phyloP scores from a whole-genome alignment of 2,329 filamentous ascomycete genomes.

The Keithomyces neogunnii region DNA sequence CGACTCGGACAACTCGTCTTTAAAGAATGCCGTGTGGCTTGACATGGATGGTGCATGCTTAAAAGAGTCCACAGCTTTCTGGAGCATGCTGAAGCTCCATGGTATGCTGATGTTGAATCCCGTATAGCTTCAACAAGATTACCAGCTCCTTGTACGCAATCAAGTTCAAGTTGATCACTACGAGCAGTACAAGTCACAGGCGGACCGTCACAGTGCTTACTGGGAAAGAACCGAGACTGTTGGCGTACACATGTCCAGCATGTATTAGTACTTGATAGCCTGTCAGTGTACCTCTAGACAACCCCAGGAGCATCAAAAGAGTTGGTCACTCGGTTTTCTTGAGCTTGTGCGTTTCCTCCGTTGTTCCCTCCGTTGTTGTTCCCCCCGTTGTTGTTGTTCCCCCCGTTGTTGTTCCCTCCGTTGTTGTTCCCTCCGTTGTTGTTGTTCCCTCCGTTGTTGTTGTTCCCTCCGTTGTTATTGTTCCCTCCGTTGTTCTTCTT shows the following conservation, averaged over 20 bases:
- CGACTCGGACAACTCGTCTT: no score
- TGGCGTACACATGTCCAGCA: background rate
- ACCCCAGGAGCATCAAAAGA: conserved; percentile 1
- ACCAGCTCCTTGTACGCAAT: no score
- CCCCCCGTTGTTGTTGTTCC: background rate
- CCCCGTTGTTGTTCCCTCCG: background rate
- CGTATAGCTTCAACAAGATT: no score
- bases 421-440: background rate
- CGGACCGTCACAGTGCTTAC: background rate
- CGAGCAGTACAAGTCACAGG: background rate
- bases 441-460: background rate
- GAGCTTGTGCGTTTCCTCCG: background rate
- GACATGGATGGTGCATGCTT: no score
- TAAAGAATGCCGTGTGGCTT: no score
- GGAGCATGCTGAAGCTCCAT: no score
- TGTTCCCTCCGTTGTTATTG: background rate
- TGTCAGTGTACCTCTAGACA: background rate
- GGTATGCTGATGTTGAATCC: no score
- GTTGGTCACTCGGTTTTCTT: background rate
- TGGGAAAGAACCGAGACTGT: background rate
- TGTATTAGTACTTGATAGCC: background rate
- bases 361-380: background rate
- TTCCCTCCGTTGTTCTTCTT: background rate
- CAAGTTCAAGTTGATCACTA: no score
- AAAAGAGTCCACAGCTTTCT: no score